A percentile compares a stretch with the other conserved stretches of the same genome.
Evolutionary conservation across 371 early-diverging fungal species (phyloP).

Genomic region (Mortierella sp.): DNA sequence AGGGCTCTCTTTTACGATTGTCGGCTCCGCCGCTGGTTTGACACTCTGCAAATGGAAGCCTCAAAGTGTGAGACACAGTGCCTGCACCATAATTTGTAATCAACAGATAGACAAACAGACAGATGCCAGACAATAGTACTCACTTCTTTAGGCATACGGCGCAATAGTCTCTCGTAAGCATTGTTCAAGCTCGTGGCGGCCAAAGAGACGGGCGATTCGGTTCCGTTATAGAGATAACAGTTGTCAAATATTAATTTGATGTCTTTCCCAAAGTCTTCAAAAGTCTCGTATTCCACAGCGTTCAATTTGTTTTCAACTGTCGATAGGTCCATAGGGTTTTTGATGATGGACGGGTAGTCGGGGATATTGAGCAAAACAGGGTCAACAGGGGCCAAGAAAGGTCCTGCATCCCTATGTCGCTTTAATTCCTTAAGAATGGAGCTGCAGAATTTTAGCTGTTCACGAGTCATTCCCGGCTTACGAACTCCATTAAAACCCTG

Average conservation of each 20-base stretch:
- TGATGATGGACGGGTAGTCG: conserved; percentile 94
- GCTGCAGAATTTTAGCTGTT: conserved; percentile 85
- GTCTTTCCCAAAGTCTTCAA: conserved; percentile 82
- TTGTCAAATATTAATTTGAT: conserved; percentile 87
- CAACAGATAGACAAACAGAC: neutral
- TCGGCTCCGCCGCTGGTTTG: conserved; percentile 14
- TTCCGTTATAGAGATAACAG: conserved; percentile 94
- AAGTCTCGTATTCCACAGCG: conserved; percentile 70
- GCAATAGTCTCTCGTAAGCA: conserved; percentile 77
- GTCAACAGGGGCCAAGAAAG: conserved; percentile 96
- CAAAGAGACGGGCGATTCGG: conserved; percentile 79
- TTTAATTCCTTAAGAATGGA: conserved; percentile 82
- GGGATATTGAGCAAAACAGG: conserved; percentile 92
- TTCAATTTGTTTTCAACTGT: conserved; percentile 94
- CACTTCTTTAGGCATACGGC: conserved; percentile 71
- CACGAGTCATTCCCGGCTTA: conserved; percentile 73
- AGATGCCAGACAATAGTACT: neutral
- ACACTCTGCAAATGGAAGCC: conserved; percentile 15
- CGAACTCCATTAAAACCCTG: conserved; percentile 5
- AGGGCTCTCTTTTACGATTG: conserved; percentile 23
- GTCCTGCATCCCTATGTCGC: conserved; percentile 78
- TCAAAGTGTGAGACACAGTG: neutral
- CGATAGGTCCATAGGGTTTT: conserved; percentile 97
- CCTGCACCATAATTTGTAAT: conserved; percentile 5
- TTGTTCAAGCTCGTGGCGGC: conserved; percentile 81